A percentile compares a stretch with the other conserved stretches of the same genome.
Conservation (phyloP, 345 rosid species). For the Reutealis trisperma region DNA sequence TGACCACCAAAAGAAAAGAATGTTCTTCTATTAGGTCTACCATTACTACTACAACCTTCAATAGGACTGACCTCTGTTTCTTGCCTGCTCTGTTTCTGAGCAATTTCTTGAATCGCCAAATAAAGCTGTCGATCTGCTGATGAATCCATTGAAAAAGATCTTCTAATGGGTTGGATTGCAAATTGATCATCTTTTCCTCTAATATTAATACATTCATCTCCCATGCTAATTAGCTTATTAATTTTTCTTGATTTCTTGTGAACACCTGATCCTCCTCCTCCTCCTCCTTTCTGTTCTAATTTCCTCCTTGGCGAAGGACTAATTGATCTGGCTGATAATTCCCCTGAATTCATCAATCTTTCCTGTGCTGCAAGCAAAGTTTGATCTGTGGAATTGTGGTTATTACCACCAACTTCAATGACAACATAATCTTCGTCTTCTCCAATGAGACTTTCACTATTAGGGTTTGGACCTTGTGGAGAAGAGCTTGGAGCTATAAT, state of each 20-base stretch:
- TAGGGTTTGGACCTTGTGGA: slow-evolving; percentile 45
- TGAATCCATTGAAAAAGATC: slow-evolving; percentile 93
- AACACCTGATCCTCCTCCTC: slow-evolving; percentile 1
- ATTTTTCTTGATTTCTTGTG: slow-evolving; percentile 45
- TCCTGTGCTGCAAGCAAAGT: slow-evolving; percentile 47
- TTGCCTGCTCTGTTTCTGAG: slow-evolving; percentile 42
- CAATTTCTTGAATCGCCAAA: slow-evolving; percentile 57
- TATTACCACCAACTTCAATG: slow-evolving; percentile 55
- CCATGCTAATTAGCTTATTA: slow-evolving; percentile 68
- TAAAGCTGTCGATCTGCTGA: slow-evolving; percentile 61
- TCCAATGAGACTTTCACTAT: slow-evolving; percentile 22
- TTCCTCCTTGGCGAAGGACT: slow-evolving; percentile 45
- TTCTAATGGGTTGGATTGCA: slow-evolving; percentile 66
- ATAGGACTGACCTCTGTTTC: slow-evolving; percentile 40
- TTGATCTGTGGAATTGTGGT: slow-evolving; percentile 23
- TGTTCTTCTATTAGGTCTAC: slow-evolving; percentile 50
- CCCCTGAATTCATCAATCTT: slow-evolving; percentile 44
- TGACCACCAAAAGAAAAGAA: slow-evolving; percentile 80
- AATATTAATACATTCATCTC: slow-evolving; percentile 74
- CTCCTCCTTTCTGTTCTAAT: slow-evolving; percentile 33
- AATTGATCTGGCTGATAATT: slow-evolving; percentile 16
- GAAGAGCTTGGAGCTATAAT: slow-evolving; percentile 50
- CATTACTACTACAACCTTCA: slow-evolving; percentile 47
- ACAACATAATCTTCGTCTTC: slow-evolving; percentile 71
- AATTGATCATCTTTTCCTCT: slow-evolving; percentile 62